These are phyloP conservation scores for Discostella pseudostelligera DNA, from an alignment of 108 stramenopile species.

Conservation along the genomic window DNA sequence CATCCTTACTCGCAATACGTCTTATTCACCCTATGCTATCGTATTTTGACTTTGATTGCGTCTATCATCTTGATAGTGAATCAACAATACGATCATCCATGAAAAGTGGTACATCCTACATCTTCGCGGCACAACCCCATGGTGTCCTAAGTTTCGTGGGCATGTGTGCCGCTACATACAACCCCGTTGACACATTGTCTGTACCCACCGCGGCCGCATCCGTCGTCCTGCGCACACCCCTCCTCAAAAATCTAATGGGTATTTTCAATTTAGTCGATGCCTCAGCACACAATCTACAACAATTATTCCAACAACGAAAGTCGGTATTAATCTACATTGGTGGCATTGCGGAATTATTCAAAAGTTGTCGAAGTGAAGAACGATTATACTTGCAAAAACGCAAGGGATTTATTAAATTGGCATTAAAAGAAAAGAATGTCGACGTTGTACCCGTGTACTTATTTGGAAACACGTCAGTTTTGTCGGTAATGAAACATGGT, in stretches of 20 bases:
- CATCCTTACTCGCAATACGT: slow-evolving; percentile 21
- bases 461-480: slow-evolving; percentile 77
- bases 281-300: slow-evolving; percentile 30
- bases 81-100: slow-evolving; percentile 27
- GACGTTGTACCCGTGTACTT: slow-evolving; percentile 74
- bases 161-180: slow-evolving; percentile 36
- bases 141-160: slow-evolving; percentile 50
- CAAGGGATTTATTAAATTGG: slow-evolving; percentile 84
- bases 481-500: slow-evolving; percentile 55
- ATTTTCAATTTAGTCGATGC: slow-evolving; percentile 76
- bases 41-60: slow-evolving; percentile 72
- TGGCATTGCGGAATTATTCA: slow-evolving; percentile 88
- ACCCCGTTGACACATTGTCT: slow-evolving; percentile 10
- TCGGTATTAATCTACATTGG: slow-evolving; percentile 72
- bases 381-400: slow-evolving; percentile 60
- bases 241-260: slow-evolving; percentile 77
- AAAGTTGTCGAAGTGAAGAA: slow-evolving; percentile 58
- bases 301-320: slow-evolving; percentile 39
- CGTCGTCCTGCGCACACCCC: slow-evolving; percentile 46
- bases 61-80: slow-evolving; percentile 43
- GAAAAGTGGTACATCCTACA: slow-evolving; percentile 22
- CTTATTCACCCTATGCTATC: slow-evolving; percentile 48
- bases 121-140: slow-evolving; percentile 61
- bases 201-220: slow-evolving; percentile 55
- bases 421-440: slow-evolving; percentile 64